Base-by-base conservation (phyloP, 1,284 basidiomycete species). In the Mycosarcoma mackinlayi region DNA sequence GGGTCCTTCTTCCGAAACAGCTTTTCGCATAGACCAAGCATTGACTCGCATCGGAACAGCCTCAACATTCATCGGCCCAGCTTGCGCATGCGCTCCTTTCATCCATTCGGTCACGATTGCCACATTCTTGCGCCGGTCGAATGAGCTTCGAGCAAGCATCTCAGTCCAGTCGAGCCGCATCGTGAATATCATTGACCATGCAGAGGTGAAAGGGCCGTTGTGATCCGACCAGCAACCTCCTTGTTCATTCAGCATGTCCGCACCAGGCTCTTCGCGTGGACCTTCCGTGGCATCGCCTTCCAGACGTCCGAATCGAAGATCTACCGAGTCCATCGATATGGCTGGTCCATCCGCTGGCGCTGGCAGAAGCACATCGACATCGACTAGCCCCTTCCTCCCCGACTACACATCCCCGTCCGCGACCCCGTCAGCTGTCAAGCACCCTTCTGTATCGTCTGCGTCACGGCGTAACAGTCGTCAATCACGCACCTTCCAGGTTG, bases 241-340 rank as follows among this genome's bases (percentile, higher is more conserved):
- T 35, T 16, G 16, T 14, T 24, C 21, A 2, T 6, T 14, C 38
- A 35, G 34, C 25, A 67, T 66, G 63, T 56, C 57, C 28, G 16
- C 52, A 2, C 14, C 57, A 24, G 41, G 35, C 13, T 49, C 56
- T 6, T 47, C 56, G 9, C 55, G 51, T 41, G 59, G 53, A 31
- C 49, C 44, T 9, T 18, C 50, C 0, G 27, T 46, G 33, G 23
- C 51, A 2, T 49, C 47, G 13, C 51, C 51, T 11, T 24, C 49
- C 8, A 45, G 49, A 14, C 50, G 47, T 11, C 55, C 46, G 23
- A 65, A 65, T 30, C 62, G 62, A 24, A 65, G 51, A 41, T 41
- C 51, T 19, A 49, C 42, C 4, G 41, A 59, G 13, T 1, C 13
- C 1, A 16, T 18, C 5, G 35, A 59, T 5, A 30, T 24, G 14